Conservation (phyloP, 164 flowering plant species). For the Aristolochia californica region DNA sequence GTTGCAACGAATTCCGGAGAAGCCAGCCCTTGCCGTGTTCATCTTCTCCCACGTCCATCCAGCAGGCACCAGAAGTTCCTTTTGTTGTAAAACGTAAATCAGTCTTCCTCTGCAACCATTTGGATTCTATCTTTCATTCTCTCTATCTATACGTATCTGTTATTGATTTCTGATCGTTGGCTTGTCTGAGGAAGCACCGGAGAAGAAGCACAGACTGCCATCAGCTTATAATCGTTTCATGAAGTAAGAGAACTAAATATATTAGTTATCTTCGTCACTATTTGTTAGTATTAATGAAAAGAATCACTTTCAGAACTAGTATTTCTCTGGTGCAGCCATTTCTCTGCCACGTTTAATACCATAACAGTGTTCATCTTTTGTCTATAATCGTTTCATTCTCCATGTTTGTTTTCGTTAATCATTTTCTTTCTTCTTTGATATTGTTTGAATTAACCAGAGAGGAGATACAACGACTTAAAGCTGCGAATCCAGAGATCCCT, state of each 20-base stretch:
- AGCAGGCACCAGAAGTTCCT: slow-evolving; percentile 46
- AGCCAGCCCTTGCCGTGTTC: slow-evolving; percentile 42
- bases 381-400: neutral
- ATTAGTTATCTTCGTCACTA: neutral
- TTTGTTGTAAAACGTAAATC: slow-evolving; percentile 72
- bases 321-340: neutral
- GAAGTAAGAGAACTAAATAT: slow-evolving; percentile 37
- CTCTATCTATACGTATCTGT: slow-evolving; percentile 3
- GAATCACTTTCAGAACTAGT: too few relatives aligned
- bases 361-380: neutral
- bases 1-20: slow-evolving; percentile 29
- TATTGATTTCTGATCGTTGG: neutral
- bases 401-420: neutral
- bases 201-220: slow-evolving; percentile 88
- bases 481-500: slow-evolving; percentile 69
- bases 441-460: slow-evolving; percentile 33
- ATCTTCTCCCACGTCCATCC: slow-evolving; percentile 36
- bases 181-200: slow-evolving; percentile 53
- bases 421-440: neutral
- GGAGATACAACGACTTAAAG: slow-evolving; percentile 87
- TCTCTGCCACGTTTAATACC: neutral
- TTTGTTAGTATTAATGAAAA: too few relatives aligned
- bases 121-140: neutral
- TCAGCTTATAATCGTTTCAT: slow-evolving; percentile 95
- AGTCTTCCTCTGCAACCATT: neutral